Percentiles rank a stretch among this genome's conserved stretches.
phyloP scores from a whole-genome alignment of 345 rosid species.

The Camelina sativa region DNA sequence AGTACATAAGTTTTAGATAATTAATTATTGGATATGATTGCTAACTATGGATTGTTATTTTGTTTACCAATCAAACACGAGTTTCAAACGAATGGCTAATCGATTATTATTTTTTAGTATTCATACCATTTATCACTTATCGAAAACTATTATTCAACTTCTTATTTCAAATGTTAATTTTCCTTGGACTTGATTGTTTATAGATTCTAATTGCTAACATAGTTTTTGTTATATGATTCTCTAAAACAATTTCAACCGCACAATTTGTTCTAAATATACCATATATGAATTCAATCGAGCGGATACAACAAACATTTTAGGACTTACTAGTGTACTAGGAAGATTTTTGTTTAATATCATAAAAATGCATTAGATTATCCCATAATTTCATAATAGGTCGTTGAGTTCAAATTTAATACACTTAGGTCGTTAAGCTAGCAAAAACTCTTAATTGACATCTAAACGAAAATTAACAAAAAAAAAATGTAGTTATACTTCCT shows the following conservation, averaged over 20 bases:
- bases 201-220: neutral
- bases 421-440: neutral
- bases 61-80: slow-evolving; percentile 6
- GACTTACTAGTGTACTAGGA: neutral
- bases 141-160: too few species aligned
- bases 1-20: neutral
- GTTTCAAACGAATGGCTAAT: neutral
- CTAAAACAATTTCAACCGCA: neutral
- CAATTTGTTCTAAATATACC: too few species aligned
- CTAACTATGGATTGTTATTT: neutral
- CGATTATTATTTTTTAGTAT: too few species aligned
- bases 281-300: neutral
- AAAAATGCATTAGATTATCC: neutral
- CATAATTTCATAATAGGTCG: neutral
- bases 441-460: slow-evolving; percentile 2
- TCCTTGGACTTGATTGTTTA: neutral
- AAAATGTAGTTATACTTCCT: neutral
- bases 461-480: neutral
- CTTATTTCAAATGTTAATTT: too few species aligned
- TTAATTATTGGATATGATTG: neutral
- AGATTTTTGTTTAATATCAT: neutral
- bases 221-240: neutral
- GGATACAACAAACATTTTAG: neutral
- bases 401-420: slow-evolving; percentile 4
- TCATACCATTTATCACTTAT: too few species aligned